Evolutionary conservation across 768 basidiomycete species (phyloP).

Genomic region (Termitomyces titanicus): DNA sequence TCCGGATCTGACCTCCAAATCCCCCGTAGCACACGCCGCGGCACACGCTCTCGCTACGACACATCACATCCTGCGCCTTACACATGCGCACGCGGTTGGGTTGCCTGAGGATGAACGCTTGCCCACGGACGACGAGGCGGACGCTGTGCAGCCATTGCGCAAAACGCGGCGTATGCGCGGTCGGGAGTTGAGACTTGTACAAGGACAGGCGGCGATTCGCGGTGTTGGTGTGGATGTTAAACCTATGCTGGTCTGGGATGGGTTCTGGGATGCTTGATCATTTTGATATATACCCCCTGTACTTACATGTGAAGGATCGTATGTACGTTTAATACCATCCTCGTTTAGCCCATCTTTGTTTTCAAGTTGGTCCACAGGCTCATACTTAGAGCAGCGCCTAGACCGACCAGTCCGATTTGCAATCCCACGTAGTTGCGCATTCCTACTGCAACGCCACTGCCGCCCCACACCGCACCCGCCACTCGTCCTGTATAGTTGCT

Average conservation of each 20-base stretch:
- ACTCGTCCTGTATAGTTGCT: slow-evolving; percentile 67
- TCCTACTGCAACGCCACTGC: slow-evolving; percentile 53
- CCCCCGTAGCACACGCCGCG: slow-evolving; percentile 53
- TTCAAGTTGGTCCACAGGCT: slow-evolving; percentile 62
- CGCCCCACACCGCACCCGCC: slow-evolving; percentile 66
- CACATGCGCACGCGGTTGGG: slow-evolving; percentile 49
- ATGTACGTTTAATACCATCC: not conserved
- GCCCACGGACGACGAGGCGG: slow-evolving; percentile 76
- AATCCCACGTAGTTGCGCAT: slow-evolving; percentile 59
- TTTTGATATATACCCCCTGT: not conserved
- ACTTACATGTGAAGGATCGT: not conserved
- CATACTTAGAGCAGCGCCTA: slow-evolving; percentile 52
- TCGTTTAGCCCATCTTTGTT: slow-evolving; percentile 46
- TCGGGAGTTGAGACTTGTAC: slow-evolving; percentile 81
- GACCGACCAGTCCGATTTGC: slow-evolving; percentile 56
- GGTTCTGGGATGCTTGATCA: slow-evolving; percentile 33
- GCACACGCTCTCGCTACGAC: slow-evolving; percentile 72
- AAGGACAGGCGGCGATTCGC: slow-evolving; percentile 68
- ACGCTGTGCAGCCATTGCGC: slow-evolving; percentile 59
- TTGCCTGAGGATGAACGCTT: slow-evolving; percentile 59
- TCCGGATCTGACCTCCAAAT: slow-evolving; percentile 13
- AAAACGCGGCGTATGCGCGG: slow-evolving; percentile 73
- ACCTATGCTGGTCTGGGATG: slow-evolving; percentile 40
- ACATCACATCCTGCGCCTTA: slow-evolving; percentile 64
- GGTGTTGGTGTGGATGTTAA: slow-evolving; percentile 32